phyloP scores from a whole-genome alignment of 306 rosid species.

The Lathyrus sativus region DNA sequence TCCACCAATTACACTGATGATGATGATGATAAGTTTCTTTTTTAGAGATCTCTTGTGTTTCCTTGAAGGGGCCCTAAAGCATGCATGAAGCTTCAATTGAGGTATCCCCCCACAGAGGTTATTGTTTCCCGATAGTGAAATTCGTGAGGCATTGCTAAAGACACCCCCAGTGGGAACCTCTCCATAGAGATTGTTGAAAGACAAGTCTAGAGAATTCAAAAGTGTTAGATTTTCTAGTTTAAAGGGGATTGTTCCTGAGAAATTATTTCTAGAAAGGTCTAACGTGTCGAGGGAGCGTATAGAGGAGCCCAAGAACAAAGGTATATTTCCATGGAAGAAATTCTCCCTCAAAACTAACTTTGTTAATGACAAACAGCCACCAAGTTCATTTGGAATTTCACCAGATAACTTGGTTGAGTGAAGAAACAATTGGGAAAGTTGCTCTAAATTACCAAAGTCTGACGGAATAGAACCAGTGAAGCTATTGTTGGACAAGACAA shows the following conservation, averaged over 20 bases:
- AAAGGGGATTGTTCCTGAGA: conserved; percentile 29
- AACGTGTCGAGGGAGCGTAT: conserved; percentile 8
- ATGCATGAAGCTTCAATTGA: conserved; percentile 29
- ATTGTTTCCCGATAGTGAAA: conserved; percentile 26
- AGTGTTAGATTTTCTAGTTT: conserved; percentile 23
- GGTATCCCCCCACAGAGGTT: conserved; percentile 47
- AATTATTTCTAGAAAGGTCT: conserved; percentile 38
- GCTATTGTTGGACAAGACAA: not conserved
- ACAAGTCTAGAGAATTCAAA: conserved; percentile 24
- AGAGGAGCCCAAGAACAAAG: conserved; percentile 18
- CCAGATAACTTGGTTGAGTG: conserved; percentile 8
- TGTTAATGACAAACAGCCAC: conserved; percentile 8
- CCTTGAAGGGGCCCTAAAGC: not conserved
- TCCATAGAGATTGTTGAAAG: conserved; percentile 45
- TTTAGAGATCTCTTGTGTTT: conserved; percentile 1
- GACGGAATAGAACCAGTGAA: conserved; percentile 34
- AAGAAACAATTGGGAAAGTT: not conserved
- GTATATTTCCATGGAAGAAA: conserved; percentile 33
- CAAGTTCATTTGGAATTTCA: conserved; percentile 32
- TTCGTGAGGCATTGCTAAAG: conserved; percentile 27
- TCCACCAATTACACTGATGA: not conserved
- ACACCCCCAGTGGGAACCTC: conserved; percentile 43
- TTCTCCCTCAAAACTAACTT: not conserved
- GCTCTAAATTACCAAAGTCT: conserved; percentile 31
- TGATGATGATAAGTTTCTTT: not conserved